Evolutionary conservation across 2,329 filamentous ascomycete genomes (phyloP).

Genomic region (Xenosphaeropsis pyriputrescens): DNA sequence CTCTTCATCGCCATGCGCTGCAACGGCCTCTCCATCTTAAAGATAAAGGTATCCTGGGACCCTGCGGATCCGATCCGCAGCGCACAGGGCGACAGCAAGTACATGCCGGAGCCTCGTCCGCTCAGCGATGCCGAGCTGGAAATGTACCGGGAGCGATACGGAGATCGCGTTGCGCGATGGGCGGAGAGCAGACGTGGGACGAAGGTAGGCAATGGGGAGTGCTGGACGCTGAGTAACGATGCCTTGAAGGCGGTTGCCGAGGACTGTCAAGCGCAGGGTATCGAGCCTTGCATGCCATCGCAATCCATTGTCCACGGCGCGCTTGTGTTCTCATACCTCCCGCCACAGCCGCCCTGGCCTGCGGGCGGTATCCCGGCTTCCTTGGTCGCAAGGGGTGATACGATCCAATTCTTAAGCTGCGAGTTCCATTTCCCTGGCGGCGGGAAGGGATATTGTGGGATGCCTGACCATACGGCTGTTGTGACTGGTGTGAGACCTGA

Average conservation of each 20-base stretch:
- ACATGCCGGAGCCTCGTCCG: slow-evolving; percentile 14
- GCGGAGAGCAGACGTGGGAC: slow-evolving; percentile 14
- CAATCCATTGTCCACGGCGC: slow-evolving; percentile 18
- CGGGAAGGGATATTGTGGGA: slow-evolving; percentile 14
- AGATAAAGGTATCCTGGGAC: slow-evolving; percentile 20
- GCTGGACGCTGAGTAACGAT: slow-evolving; percentile 21
- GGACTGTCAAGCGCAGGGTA: slow-evolving; percentile 7
- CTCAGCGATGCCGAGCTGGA: slow-evolving; percentile 11
- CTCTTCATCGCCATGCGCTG: slow-evolving; percentile 17
- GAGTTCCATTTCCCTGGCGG: slow-evolving; percentile 15
- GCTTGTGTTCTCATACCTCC: slow-evolving; percentile 16
- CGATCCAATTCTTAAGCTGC: slow-evolving; percentile 18
- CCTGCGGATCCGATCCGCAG: slow-evolving; percentile 15
- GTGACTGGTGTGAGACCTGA: slow-evolving; percentile 13
- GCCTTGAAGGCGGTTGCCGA: slow-evolving; percentile 14
- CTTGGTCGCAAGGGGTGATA: slow-evolving; percentile 18
- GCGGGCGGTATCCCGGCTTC: slow-evolving; percentile 11
- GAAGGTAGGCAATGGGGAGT: slow-evolving; percentile 22
- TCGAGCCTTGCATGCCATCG: slow-evolving; percentile 17
- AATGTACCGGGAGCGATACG: slow-evolving; percentile 10
- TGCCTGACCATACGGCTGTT: slow-evolving; percentile 19
- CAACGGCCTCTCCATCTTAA: slow-evolving; percentile 4
- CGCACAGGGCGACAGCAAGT: slow-evolving; percentile 18
- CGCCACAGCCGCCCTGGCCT: slow-evolving; percentile 8
- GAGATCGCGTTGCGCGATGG: slow-evolving; percentile 16